These are phyloP conservation scores for Hypocreales sp. DNA, from an alignment of 2,329 filamentous ascomycete species.

Conservation along the genomic window DNA sequence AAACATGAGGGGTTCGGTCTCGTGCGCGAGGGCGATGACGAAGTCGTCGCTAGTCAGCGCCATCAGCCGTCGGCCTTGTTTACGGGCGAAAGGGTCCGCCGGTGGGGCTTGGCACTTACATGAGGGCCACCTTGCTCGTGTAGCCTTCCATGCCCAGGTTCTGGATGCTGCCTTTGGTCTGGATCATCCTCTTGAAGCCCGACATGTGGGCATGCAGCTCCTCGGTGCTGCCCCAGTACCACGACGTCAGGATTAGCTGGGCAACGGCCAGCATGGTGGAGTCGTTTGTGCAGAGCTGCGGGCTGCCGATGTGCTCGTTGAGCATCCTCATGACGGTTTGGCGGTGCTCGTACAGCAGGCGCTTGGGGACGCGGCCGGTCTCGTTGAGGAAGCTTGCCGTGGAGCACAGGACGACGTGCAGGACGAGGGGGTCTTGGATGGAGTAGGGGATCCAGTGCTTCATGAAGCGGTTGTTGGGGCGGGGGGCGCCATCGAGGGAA, in stretches of 20 bases:
- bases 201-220: constrained; percentile 29
- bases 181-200: constrained; percentile 32
- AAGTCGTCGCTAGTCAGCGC: constrained; percentile 24
- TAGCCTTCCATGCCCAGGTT: constrained; percentile 29
- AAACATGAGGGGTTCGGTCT: constrained; percentile 25
- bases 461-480: constrained; percentile 27
- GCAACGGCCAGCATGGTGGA: constrained; percentile 29
- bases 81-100: too few relatives aligned
- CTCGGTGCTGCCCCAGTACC: constrained; percentile 34
- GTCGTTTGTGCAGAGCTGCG: constrained; percentile 22
- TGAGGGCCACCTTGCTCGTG: constrained; percentile 30
- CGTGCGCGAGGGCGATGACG: constrained; percentile 31
- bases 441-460: constrained; percentile 31
- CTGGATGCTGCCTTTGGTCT: constrained; percentile 27
- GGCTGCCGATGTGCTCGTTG: constrained; percentile 27
- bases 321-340: constrained; percentile 26
- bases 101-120: constrained; percentile 19
- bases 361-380: constrained; percentile 28
- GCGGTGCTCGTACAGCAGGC: constrained; percentile 25
- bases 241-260: constrained; percentile 34
- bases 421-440: constrained; percentile 31
- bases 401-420: constrained; percentile 32
- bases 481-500: constrained; percentile 31
- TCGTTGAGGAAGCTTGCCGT: constrained; percentile 35
- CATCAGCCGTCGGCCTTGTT: too few relatives aligned